These are phyloP conservation scores for Bombardia bombarda DNA, from an alignment of 495 filamentous ascomycete species.

Conservation along the genomic window DNA sequence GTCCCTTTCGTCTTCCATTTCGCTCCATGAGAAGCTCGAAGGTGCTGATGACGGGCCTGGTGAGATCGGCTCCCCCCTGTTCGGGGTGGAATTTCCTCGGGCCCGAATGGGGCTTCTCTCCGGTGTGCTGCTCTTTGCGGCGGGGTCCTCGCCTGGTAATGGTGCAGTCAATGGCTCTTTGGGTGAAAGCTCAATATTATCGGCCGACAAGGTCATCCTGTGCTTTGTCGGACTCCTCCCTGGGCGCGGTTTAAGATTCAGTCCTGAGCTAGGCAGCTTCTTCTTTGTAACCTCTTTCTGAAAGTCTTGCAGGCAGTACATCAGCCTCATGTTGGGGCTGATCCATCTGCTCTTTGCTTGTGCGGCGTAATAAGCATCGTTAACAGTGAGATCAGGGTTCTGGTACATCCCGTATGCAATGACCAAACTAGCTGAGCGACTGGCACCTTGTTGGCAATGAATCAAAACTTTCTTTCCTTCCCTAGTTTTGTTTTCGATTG, in stretches of 20 bases:
- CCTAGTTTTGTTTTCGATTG: conserved; percentile 70
- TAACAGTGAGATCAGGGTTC: conserved; percentile 77
- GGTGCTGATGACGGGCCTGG: conserved; percentile 53
- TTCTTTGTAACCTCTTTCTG: conserved; percentile 56
- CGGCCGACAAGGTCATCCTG: conserved; percentile 43
- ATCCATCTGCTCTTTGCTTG: conserved; percentile 92
- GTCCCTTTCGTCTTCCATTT: conserved; percentile 34
- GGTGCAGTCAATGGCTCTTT: conserved; percentile 46
- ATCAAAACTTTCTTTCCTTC: conserved; percentile 82
- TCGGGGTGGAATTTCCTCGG: conserved; percentile 33
- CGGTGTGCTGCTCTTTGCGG: conserved; percentile 6
- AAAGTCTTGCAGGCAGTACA: conserved; percentile 96
- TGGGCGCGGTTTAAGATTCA: conserved; percentile 32
- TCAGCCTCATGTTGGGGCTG: conserved; percentile 95
- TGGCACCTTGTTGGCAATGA: conserved; percentile 94
- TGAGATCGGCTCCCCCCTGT: conserved; percentile 36
- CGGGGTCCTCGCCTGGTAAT: conserved; percentile 35
- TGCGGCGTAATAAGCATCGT: conserved; percentile 86
- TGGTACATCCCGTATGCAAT: conserved; percentile 95
- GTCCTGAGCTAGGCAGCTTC: conserved; percentile 32
- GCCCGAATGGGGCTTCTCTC: conserved; percentile 28
- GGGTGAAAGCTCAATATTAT: conserved; percentile 34
- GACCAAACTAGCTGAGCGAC: conserved; percentile 90
- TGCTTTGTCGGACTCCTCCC: conserved; percentile 42
- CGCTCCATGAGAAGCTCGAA: conserved; percentile 43